Conservation (phyloP, 2,329 filamentous ascomycete species). For the Pseudohalonectria lignicola region DNA sequence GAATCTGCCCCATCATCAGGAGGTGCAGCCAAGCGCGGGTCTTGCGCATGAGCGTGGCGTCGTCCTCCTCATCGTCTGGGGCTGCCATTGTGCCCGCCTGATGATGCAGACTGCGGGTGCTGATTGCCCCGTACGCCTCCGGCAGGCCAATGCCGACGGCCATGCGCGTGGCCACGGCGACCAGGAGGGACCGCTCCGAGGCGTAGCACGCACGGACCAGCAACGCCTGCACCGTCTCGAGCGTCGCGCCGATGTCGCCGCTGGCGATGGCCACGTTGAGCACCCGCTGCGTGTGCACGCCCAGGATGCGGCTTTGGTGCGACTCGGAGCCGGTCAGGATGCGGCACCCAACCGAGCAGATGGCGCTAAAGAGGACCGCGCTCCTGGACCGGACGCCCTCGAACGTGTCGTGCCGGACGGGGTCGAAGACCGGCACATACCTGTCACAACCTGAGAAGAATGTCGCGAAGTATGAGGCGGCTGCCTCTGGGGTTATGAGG, state of each 20-base stretch:
- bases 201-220: constrained; percentile 40
- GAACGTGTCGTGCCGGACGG: constrained; percentile 28
- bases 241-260: not conserved
- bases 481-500: constrained; percentile 11
- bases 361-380: constrained; percentile 36
- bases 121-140: constrained; percentile 28
- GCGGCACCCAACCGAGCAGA: constrained; percentile 39
- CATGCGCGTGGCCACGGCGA: constrained; percentile 38
- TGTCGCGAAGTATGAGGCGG: constrained; percentile 10
- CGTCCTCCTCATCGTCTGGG: not conserved
- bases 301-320: constrained; percentile 26
- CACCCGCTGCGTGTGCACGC: constrained; percentile 28
- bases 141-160: constrained; percentile 35
- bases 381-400: constrained; percentile 32
- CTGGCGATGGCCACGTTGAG: constrained; percentile 27
- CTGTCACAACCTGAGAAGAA: constrained; percentile 17
- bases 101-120: too few relatives aligned
- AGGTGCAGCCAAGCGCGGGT: constrained; percentile 40
- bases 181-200: constrained; percentile 35
- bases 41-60: constrained; percentile 25
- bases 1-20: constrained; percentile 39
- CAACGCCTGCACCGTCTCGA: constrained; percentile 41
- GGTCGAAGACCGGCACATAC: constrained; percentile 16
- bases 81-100: not conserved
- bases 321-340: constrained; percentile 26